phyloP scores from a whole-genome alignment of 805 yeast species.

The Lipomyces anomalus region DNA sequence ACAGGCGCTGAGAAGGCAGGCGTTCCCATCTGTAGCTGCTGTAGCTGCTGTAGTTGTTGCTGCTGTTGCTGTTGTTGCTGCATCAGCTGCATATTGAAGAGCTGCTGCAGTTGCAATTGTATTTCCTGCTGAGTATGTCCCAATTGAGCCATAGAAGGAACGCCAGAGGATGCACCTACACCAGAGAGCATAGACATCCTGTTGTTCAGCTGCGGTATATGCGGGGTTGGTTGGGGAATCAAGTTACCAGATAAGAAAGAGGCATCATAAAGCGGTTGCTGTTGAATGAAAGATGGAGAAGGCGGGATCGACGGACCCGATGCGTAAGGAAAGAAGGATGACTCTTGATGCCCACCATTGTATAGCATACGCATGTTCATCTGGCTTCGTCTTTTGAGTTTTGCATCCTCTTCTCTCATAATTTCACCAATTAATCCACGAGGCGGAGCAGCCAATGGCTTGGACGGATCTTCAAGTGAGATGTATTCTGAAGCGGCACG shows the following conservation, averaged over 20 bases:
- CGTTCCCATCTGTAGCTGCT: neutral
- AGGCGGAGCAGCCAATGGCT: constrained; percentile 14
- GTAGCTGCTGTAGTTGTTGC: neutral
- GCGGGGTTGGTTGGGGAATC: neutral
- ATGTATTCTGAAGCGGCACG: neutral
- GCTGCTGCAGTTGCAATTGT: constrained; percentile 19
- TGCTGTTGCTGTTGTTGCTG: constrained; percentile 5
- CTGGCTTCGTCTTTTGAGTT: constrained; percentile 27
- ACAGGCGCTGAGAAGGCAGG: too few species aligned
- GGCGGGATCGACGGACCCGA: neutral
- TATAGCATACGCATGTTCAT: constrained; percentile 16
- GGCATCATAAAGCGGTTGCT: neutral
- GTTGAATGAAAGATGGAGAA: neutral
- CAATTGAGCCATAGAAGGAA: too few species aligned
- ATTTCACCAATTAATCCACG: constrained; percentile 40
- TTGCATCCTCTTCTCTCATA: constrained; percentile 37
- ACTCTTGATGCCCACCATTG: neutral
- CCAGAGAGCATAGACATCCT: neutral
- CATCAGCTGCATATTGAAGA: constrained; percentile 9
- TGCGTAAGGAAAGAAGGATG: neutral
- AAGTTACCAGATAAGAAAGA: neutral
- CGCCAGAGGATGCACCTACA: too few species aligned
- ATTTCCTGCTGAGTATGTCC: too few species aligned
- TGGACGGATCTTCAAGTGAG: neutral
- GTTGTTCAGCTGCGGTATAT: neutral